Evolutionary conservation across 2,329 filamentous ascomycete species (phyloP).

Genomic region (Orbilia quercus): DNA sequence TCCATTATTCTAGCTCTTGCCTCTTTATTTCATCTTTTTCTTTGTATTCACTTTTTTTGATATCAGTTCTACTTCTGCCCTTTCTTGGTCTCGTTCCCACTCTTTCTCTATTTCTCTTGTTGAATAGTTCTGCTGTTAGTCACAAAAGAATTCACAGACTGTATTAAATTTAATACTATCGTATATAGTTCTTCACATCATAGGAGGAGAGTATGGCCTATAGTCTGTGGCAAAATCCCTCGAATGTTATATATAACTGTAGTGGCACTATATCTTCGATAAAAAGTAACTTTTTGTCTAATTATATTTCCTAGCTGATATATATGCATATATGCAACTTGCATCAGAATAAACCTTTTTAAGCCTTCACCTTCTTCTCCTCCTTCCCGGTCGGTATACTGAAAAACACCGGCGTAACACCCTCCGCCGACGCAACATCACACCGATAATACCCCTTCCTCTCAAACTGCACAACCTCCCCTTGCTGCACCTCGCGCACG

Average conservation of each 20-base stretch:
- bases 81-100: not conserved
- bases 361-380: constrained; percentile 36
- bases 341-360: not conserved
- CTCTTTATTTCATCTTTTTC: not conserved
- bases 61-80: no score
- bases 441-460: constrained; percentile 91
- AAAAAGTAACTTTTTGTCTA: no score
- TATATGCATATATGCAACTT: no score
- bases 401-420: constrained; percentile 73
- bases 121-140: not conserved
- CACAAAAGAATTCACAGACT: no score
- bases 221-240: no score
- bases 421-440: constrained; percentile 73
- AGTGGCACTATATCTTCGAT: no score
- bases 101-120: constrained; percentile 1
- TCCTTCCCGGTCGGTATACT: constrained; percentile 71
- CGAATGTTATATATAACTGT: no score
- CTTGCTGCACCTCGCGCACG: constrained; percentile 79
- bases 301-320: no score
- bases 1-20: not conserved
- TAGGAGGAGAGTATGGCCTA: no score
- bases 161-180: no score
- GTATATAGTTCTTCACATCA: not conserved
- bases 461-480: constrained; percentile 95
- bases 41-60: no score